Base-by-base conservation (phyloP, 805 yeast species). In the Myxozyma neglecta region DNA sequence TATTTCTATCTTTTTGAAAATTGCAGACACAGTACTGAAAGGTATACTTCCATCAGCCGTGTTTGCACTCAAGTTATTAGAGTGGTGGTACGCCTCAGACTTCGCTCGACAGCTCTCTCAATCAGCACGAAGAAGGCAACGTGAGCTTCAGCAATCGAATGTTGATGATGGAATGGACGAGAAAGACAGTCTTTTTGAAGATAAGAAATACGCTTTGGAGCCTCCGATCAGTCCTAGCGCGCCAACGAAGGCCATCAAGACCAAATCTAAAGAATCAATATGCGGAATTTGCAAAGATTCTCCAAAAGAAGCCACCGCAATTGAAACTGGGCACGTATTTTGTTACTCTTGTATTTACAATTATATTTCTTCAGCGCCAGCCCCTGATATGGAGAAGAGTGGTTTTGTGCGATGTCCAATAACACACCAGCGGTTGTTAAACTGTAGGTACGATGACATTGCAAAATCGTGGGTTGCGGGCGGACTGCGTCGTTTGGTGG, bases 71-170 rank as follows among this genome's bases (percentile, higher is more conserved):
- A 90, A 90, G 74, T 89, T 92, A 68, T 78, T 90, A 40, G 97
- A 92, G 73, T 92, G 97, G 97, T 92, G 96, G 96, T 84, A 85
- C 63, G 82, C 88, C 32, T 85, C 91, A 14, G 90, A 88, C 62
- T 82, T 90, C 70, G 84, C 89, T 2, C 74, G 81, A 3, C 82
- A 83, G 70, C 70, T 87, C 61, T 49, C 49, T 59, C 68, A 34
- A 50, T 57, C 46, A 39, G 42, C 63, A 11, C 53, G 67, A 36
- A 52, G 67, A 20, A 55, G 61, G 34, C 61, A 52, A 36, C 52
- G 62, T 10, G 65, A 57, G 35, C 49, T 49, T 16, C 48, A 44
- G 48, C 45, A 37, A 18, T 34, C 42, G 11, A 42, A 42, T n/a
- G 59, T 40, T 29, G 54, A 48, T 13, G 53, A 18, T 11, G 35